phyloP scores from a whole-genome alignment of 768 basidiomycete species.

The Boletus sensibilis region DNA sequence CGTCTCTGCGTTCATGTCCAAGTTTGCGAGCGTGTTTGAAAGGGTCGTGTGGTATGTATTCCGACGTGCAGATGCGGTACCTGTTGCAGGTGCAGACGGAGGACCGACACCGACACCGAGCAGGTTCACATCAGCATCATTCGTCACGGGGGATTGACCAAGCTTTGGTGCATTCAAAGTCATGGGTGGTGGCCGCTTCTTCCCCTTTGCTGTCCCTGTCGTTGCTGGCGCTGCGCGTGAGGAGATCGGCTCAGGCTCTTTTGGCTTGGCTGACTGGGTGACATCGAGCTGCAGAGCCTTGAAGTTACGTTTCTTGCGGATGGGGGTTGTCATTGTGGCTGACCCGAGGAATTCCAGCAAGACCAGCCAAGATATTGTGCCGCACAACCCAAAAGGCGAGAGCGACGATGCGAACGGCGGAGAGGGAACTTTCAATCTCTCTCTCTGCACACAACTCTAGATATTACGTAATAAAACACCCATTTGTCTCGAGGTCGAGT shows the following conservation, averaged over 20 bases:
- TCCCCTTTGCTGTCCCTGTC: conserved; percentile 43
- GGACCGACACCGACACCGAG: conserved; percentile 48
- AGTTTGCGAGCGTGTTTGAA: conserved; percentile 78
- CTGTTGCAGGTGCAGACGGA: conserved; percentile 53
- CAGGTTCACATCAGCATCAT: conserved; percentile 40
- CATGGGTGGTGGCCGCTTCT: conserved; percentile 84
- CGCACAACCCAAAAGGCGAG: conserved; percentile 6
- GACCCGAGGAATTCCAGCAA: conserved; percentile 5
- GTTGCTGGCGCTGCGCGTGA: conserved; percentile 46
- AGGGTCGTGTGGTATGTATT: conserved; percentile 79
- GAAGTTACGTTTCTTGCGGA: conserved; percentile 92
- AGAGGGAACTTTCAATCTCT: conserved; percentile 16
- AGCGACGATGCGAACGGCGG: conserved; percentile 13
- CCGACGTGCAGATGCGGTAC: conserved; percentile 52
- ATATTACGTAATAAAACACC: conserved; percentile 22
- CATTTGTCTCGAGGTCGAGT: neutral
- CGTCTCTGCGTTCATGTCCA: conserved; percentile 84
- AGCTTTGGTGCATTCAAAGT: conserved; percentile 72
- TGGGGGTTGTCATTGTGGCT: conserved; percentile 48
- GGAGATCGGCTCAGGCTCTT: conserved; percentile 44
- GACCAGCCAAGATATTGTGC: neutral
- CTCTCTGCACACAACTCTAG: conserved; percentile 2
- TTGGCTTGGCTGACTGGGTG: conserved; percentile 39
- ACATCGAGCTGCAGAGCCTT: conserved; percentile 79
- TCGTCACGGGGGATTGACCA: conserved; percentile 34